Conservation (phyloP, 1,139 yeast species). For the Geotrichum restrictum region DNA sequence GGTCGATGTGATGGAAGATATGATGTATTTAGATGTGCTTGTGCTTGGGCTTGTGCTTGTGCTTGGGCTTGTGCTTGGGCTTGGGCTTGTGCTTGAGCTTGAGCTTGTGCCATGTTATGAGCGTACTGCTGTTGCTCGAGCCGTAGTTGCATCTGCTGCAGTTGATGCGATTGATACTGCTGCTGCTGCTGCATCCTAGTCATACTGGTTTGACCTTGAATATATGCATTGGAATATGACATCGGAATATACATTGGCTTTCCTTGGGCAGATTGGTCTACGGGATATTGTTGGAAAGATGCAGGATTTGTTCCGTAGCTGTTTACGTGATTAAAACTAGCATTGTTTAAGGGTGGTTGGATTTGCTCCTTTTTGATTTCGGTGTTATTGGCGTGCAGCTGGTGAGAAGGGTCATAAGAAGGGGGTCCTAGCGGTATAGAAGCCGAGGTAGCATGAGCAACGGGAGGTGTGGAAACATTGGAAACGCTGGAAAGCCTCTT, state of each 20-base stretch:
- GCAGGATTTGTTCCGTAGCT: background rate
- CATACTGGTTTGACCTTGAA: background rate
- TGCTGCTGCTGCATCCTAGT: conserved; percentile 5
- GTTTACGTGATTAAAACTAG: background rate
- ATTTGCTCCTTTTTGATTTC: background rate
- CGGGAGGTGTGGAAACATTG: background rate
- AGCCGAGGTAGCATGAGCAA: background rate
- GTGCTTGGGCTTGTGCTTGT: too few relatives aligned
- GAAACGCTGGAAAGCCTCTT: conserved; percentile 3
- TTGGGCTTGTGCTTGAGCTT: too few relatives aligned
- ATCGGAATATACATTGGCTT: conserved; percentile 5
- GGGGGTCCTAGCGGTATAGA: background rate
- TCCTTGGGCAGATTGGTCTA: background rate
- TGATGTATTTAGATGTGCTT: background rate
- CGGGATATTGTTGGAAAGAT: background rate
- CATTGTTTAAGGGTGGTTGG: too few relatives aligned
- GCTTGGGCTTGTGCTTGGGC: too few relatives aligned
- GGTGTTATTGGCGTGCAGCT: background rate
- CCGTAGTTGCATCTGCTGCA: background rate
- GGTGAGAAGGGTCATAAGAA: background rate
- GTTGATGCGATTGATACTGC: background rate
- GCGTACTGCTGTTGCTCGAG: conserved; percentile 5
- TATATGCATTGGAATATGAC: background rate
- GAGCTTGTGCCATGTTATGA: background rate
- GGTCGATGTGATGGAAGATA: background rate